phyloP scores from a whole-genome alignment of 768 basidiomycete species.

The Fomitopsis pulvina region DNA sequence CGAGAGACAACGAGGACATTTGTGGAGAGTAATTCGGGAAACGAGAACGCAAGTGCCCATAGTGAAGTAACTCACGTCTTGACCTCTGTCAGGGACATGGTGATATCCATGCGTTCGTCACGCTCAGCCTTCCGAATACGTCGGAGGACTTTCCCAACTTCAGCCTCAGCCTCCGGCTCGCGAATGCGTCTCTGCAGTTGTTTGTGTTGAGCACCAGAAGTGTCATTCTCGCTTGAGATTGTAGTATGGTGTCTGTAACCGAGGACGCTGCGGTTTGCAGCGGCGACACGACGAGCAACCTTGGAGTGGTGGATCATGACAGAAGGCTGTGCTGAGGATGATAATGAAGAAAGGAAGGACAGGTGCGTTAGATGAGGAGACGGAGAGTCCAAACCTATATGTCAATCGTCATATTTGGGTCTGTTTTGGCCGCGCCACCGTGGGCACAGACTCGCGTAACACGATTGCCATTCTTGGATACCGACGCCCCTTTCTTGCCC shows the following conservation, averaged over 20 bases:
- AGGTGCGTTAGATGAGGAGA: too few relatives aligned
- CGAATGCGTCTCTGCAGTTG: background rate
- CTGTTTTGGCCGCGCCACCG: background rate
- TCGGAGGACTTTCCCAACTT: background rate
- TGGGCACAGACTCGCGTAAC: background rate
- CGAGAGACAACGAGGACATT: too few relatives aligned
- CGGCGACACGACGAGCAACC: background rate
- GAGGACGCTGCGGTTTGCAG: background rate
- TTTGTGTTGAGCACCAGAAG: background rate
- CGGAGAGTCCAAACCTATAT: background rate
- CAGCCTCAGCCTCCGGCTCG: background rate
- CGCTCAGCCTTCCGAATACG: conserved; percentile 31
- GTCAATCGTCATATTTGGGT: background rate
- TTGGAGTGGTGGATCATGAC: background rate
- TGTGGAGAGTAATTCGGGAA: background rate
- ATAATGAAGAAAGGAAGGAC: background rate
- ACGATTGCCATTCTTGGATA: background rate
- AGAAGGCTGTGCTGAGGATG: background rate
- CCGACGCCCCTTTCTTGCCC: background rate
- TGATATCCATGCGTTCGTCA: conserved; percentile 35
- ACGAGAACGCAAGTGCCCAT: background rate
- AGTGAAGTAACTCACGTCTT: conserved; percentile 26
- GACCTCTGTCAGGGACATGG: conserved; percentile 27
- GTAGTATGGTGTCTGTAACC: background rate
- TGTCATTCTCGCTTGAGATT: background rate